Evolutionary conservation across 371 early-diverging fungal species (phyloP), one percentile per base, ranked within the genome.

Genomic region (Apophysomyces trapeziformis): DNA sequence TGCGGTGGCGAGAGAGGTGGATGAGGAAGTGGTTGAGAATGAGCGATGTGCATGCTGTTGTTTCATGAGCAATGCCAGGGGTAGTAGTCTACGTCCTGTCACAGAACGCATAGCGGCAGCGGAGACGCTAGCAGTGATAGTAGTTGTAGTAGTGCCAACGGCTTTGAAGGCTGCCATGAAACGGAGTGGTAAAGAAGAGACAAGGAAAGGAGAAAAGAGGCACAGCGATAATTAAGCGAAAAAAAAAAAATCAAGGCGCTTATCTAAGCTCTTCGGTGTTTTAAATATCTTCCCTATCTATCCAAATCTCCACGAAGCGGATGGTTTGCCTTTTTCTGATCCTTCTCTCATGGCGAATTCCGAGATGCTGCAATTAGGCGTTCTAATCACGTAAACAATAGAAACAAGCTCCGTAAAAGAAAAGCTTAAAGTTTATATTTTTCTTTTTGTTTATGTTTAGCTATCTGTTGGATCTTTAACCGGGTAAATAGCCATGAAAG

Each of bases 291-390:
- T 50, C 21, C 54, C 54, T 50, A 50, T 50, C 54, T 21, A 1
- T 18, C 18, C 54, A 50, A 21, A 50, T 50, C 54, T 26, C 32
- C 32, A 16, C 54, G 21, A n/a, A 11, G 54, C 54, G 54, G 54
- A 50, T 50, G 7, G 16, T 26, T 50, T 50, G 54, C 54, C 54
- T 50, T 50, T 50, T 50, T 50, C 21, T 21, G 16, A 50, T 26
- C 5, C 18, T 6, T 50, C 21, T 21, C 54, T 26, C 54, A 50
- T 50, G 54, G 54, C n/a, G 16, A 9, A 50, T 50, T 26, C 54
- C 32, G 32, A 26, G 32, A 26, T 26, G 32, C 32, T 26, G 32
- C 32, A 26, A 26, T 26, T 26, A 26, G 32, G 32, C 32, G 32
- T 26, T 26, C 32, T 26, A 26, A 26, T 26, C 32, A 26, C 32